These are phyloP conservation scores for Umbelopsis vinacea DNA, from an alignment of 192 early-diverging fungal species.

Conservation along the genomic window DNA sequence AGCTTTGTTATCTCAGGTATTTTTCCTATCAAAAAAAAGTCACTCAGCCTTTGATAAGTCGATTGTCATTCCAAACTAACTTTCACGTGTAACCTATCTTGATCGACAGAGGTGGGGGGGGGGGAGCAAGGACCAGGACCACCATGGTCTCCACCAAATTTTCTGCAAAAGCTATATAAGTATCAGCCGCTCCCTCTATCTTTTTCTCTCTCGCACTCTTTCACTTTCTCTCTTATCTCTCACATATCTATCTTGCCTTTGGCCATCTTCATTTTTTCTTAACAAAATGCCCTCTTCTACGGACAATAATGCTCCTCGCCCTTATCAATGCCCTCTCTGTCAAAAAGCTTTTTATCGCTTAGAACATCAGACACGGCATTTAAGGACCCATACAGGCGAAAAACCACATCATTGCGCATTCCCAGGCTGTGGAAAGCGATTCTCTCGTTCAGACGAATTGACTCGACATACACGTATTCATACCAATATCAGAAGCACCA, in stretches of 20 bases:
- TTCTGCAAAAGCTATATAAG: background rate
- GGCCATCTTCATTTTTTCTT: no score
- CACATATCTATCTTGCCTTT: background rate
- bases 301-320: slow-evolving; percentile 52
- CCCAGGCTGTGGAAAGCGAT: slow-evolving; percentile 73
- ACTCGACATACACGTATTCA: slow-evolving; percentile 61
- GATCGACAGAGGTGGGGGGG: slow-evolving; percentile 13
- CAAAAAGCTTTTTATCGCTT: slow-evolving; percentile 76
- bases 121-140: background rate
- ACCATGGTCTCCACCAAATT: background rate
- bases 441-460: slow-evolving; percentile 84
- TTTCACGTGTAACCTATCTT: slow-evolving; percentile 26
- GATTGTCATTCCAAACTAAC: slow-evolving; percentile 25
- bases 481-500: slow-evolving; percentile 44
- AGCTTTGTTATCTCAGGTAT: slow-evolving; percentile 13
- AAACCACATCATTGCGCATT: slow-evolving; percentile 83
- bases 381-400: slow-evolving; percentile 86
- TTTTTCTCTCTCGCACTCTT: background rate
- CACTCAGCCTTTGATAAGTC: slow-evolving; percentile 17
- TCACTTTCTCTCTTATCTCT: slow-evolving; percentile 18
- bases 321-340: slow-evolving; percentile 66
- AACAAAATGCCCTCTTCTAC: slow-evolving; percentile 28
- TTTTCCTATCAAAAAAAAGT: background rate
- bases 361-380: slow-evolving; percentile 87
- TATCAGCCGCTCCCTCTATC: slow-evolving; percentile 11